phyloP scores from a whole-genome alignment of 495 filamentous ascomycete genomes.

The Stereocaulon alpinum region DNA sequence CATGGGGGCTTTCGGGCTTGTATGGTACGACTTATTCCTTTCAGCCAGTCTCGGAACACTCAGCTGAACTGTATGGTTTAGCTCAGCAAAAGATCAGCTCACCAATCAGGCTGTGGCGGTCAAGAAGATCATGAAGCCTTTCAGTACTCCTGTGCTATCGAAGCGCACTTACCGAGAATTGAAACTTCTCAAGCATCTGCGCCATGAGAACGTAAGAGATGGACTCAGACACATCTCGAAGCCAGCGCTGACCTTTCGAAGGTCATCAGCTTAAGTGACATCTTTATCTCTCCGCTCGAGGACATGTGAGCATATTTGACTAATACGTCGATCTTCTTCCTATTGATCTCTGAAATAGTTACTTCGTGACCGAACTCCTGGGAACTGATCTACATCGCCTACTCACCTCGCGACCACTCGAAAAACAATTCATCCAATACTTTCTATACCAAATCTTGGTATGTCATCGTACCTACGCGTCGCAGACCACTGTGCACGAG shows the following conservation, averaged over 20 bases:
- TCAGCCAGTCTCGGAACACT: conserved; percentile 13
- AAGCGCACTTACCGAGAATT: conserved; percentile 96
- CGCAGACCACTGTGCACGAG: conserved; percentile 1
- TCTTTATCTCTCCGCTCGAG: conserved; percentile 98
- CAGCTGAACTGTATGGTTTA: conserved; percentile 30
- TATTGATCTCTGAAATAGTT: conserved; percentile 45
- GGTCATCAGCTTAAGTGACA: conserved; percentile 97
- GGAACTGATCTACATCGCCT: conserved; percentile 95
- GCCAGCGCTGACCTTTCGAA: conserved; percentile 31
- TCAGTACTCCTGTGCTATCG: conserved; percentile 92
- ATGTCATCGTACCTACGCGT: conserved; percentile 23
- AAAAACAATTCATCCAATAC: conserved; percentile 99
- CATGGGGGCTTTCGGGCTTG: conserved; percentile 97
- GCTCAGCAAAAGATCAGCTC: conserved; percentile 94
- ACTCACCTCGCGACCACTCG: conserved; percentile 86
- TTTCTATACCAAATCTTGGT: conserved; percentile 98
- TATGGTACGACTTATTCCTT: conserved; percentile 56
- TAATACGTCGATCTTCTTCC: conserved; percentile 12
- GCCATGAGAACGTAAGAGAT: conserved; percentile 79
- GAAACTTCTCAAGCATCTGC: conserved; percentile 92
- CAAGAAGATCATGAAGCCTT: conserved; percentile 99
- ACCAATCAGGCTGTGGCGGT: conserved; percentile 91
- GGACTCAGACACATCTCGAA: background rate
- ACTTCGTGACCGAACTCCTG: conserved; percentile 95
- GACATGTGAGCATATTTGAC: conserved; percentile 62